Evolutionary conservation across 2,329 filamentous ascomycete genomes (phyloP), one percentile per base, ranked within the genome.

Genomic region (Talaromyces atroroseus): DNA sequence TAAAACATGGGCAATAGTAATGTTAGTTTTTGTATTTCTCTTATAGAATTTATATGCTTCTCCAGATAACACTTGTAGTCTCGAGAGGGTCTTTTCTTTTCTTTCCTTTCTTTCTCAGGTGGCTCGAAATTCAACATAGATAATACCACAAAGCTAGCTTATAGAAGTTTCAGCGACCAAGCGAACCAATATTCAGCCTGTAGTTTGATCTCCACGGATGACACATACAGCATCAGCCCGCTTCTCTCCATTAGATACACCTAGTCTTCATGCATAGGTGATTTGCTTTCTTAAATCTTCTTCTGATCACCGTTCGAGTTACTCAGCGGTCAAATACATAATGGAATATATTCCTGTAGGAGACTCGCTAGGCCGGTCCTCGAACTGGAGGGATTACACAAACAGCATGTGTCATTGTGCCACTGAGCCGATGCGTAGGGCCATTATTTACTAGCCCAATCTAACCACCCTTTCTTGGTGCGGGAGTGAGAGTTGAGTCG

Each of bases 381-480:
- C 40, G 40, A 34, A 45, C 18, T 42, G 50, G 42, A 21, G 40
- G 7, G n/a, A 16, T 18, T n/a, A 18, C 14, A 52, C 49, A 44
- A 44, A 26, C 24, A 34, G 42, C 29, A 21, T 36, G 20, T 23
- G 6, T 44, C 18, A 20, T 42, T 42, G 2, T 8, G 18, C n/a
- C 16, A 18, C 38, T 8, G 23, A 34, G 24, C 26, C 32, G 29
- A n/a, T 47, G 18, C 38, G 20, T 52, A 56, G 23, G 40, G 20
- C 49, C 45, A 2, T 48, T n/a, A n/a, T 40, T 54, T 32, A n/a
- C 26, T 23, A 29, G 24, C 38, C 14, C 32, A n/a, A 26, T 12
- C 62, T 64, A 70, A 56, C 68, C 68, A 8, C 68, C 68, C 52
- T 70, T 70, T 45, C 67, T 63, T 49, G 65, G 67, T 47, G 62